phyloP scores from a whole-genome alignment of 2,329 filamentous ascomycete species.

The Apiospora pterosperma region DNA sequence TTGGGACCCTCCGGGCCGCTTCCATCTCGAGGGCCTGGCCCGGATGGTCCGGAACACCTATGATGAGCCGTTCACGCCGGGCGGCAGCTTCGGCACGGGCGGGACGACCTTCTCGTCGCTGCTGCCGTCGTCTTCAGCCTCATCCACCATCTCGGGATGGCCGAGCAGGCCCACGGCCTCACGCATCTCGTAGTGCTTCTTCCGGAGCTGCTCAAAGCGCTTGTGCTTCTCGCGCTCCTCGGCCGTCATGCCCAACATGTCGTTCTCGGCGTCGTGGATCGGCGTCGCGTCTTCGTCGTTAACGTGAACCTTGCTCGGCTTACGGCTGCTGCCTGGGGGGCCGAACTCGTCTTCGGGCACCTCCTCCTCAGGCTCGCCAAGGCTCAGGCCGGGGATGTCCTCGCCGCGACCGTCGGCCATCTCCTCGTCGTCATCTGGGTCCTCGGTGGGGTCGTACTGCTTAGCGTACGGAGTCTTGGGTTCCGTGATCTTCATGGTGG shows the following conservation, averaged over 20 bases:
- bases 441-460: conserved; percentile 85
- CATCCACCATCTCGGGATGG: conserved; percentile 64
- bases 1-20: background rate
- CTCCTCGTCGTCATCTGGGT: conserved; percentile 78
- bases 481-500: conserved; percentile 98
- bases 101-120: conserved; percentile 50
- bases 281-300: conserved; percentile 53
- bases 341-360: conserved; percentile 46
- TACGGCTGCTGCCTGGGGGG: conserved; percentile 29
- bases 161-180: conserved; percentile 86
- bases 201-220: conserved; percentile 85
- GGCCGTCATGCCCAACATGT: conserved; percentile 49
- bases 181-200: conserved; percentile 99
- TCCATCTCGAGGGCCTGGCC: background rate
- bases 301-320: conserved; percentile 72
- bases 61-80: conserved; percentile 23
- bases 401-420: conserved; percentile 57
- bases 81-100: conserved; percentile 42
- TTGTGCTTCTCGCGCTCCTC: conserved; percentile 90
- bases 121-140: conserved; percentile 48
- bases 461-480: conserved; percentile 96
- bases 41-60: background rate
- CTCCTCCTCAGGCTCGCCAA: conserved; percentile 86
- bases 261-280: conserved; percentile 58
- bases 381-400: conserved; percentile 86